phyloP scores from a whole-genome alignment of 176 grass and related monocot species.

The Metroxylon sagu region DNA sequence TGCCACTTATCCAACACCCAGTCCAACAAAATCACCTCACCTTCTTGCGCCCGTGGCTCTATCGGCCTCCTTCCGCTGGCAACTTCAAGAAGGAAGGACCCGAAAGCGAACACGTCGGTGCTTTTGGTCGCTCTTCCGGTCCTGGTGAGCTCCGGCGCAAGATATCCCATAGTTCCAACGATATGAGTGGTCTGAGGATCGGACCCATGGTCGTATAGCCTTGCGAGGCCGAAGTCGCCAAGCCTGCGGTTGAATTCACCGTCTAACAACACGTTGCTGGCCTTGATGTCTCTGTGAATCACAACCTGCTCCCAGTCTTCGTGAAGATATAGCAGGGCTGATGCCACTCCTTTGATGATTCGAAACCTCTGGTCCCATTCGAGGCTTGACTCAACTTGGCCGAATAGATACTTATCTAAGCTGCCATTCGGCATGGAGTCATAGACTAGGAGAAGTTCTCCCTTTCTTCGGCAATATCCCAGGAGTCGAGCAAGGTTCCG shows the following conservation, averaged over 20 bases:
- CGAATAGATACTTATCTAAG: conserved; percentile 30
- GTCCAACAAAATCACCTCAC: background rate
- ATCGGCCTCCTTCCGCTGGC: conserved; percentile 12
- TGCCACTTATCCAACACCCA: conserved; percentile 15
- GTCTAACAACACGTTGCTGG: conserved; percentile 9
- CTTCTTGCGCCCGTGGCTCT: background rate
- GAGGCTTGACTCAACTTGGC: background rate
- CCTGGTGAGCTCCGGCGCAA: background rate
- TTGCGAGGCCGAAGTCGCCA: conserved; percentile 12
- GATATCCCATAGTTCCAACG: conserved; percentile 9
- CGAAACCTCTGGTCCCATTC: conserved; percentile 23
- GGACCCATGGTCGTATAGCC: conserved; percentile 11
- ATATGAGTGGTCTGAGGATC: conserved; percentile 5
- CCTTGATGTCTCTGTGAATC: conserved; percentile 17
- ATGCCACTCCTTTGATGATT: conserved; percentile 21
- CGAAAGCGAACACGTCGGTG: conserved; percentile 23
- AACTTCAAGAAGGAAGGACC: conserved; percentile 16
- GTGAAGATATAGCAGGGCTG: conserved; percentile 30
- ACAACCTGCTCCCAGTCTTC: conserved; percentile 32
- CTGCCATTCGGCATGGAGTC: conserved; percentile 7
- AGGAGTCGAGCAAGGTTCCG: no score
- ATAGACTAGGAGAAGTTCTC: no score
- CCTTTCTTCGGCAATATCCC: no score
- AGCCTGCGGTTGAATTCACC: background rate
- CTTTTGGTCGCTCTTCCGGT: conserved; percentile 20